Conservation (phyloP, 2,329 filamentous ascomycete species). For the Samsoniella hepiali region DNA sequence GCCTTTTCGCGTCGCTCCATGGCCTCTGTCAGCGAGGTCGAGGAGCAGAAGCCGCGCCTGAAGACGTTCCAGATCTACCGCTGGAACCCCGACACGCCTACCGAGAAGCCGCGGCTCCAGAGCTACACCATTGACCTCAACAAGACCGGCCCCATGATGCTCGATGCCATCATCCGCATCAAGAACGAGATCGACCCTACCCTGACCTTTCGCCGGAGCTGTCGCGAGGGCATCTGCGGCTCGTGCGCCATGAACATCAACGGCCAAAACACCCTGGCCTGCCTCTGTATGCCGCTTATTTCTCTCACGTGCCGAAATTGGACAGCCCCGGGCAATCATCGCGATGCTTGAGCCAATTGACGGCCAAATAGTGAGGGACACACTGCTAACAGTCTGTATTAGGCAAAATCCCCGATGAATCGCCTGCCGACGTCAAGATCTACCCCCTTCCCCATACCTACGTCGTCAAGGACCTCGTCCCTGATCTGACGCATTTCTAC, state of each 20-base stretch:
- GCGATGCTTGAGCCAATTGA: neutral
- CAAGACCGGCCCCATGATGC: constrained; percentile 98
- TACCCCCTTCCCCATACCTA: constrained; percentile 98
- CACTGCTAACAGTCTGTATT: constrained; percentile 29
- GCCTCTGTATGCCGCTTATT: constrained; percentile 69
- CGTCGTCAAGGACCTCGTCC: constrained; percentile 97
- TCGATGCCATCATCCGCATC: constrained; percentile 94
- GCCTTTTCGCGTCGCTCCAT: constrained; percentile 48
- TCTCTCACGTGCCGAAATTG: constrained; percentile 3
- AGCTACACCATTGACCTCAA: constrained; percentile 92
- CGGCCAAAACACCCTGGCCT: constrained; percentile 95
- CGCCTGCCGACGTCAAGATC: constrained; percentile 79
- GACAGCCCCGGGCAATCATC: neutral
- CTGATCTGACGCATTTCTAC: constrained; percentile 97
- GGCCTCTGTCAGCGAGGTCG: constrained; percentile 56
- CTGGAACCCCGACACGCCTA: constrained; percentile 93
- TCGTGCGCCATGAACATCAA: constrained; percentile 99
- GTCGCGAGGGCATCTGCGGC: constrained; percentile 96
- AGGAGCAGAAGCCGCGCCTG: constrained; percentile 62
- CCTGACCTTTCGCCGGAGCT: constrained; percentile 91
- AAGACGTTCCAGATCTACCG: constrained; percentile 99
- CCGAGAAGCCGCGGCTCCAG: constrained; percentile 94
- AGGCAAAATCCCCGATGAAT: constrained; percentile 93
- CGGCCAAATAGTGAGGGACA: neutral
- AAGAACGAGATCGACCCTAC: constrained; percentile 99